These are phyloP conservation scores for Gyrodon lividus DNA, from an alignment of 768 basidiomycete species.

Conservation along the genomic window DNA sequence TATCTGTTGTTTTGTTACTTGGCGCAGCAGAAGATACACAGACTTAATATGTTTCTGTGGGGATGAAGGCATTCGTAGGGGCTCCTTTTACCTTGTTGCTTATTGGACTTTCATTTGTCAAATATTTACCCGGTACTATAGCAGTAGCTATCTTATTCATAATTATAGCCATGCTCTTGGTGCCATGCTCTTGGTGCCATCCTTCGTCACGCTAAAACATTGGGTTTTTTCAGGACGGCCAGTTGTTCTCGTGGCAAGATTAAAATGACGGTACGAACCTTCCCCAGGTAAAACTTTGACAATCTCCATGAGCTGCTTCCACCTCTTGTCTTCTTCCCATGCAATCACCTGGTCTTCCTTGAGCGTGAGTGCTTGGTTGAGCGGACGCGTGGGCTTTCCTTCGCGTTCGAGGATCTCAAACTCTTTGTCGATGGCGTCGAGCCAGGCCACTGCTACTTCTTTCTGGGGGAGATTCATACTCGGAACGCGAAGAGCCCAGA, in stretches of 20 bases:
- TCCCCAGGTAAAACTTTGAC: slow-evolving; percentile 30
- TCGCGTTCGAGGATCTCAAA: slow-evolving; percentile 39
- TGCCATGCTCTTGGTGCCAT: not conserved
- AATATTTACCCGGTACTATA: not conserved
- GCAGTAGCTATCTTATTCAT: slow-evolving; percentile 10
- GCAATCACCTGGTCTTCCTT: slow-evolving; percentile 47
- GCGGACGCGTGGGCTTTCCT: slow-evolving; percentile 29
- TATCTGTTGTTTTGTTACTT: not conserved
- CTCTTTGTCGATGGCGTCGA: slow-evolving; percentile 49
- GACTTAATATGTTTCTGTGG: not conserved
- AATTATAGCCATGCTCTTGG: slow-evolving; percentile 1
- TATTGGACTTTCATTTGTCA: not conserved
- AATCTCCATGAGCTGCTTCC: slow-evolving; percentile 48
- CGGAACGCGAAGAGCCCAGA: slow-evolving; percentile 62
- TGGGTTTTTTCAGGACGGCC: too few species aligned
- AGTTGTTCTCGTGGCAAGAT: not conserved
- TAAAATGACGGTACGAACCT: slow-evolving; percentile 3
- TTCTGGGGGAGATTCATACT: slow-evolving; percentile 46
- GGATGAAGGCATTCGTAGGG: not conserved
- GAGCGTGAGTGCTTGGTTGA: slow-evolving; percentile 48
- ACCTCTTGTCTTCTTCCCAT: slow-evolving; percentile 56
- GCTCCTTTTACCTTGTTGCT: not conserved
- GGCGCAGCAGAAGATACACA: not conserved
- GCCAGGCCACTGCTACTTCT: slow-evolving; percentile 52
- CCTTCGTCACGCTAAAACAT: not conserved